phyloP scores from a whole-genome alignment of 305 asterid species.

The Solanum chacoense region DNA sequence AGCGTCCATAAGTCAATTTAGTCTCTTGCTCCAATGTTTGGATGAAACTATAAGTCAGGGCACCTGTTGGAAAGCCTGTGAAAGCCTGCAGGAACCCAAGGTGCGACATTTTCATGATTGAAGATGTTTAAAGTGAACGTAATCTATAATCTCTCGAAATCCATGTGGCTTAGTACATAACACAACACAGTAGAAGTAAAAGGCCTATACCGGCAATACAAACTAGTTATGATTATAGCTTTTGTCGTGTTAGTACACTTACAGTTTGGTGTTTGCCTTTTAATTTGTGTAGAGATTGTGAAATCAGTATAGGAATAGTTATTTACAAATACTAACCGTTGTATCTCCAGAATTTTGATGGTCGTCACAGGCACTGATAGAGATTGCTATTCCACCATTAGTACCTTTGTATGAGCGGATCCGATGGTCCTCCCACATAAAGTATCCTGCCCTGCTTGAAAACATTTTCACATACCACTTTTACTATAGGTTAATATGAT shows the following conservation, averaged over 20 bases:
- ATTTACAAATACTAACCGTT: slow-evolving; percentile 29
- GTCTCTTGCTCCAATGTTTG: slow-evolving; percentile 40
- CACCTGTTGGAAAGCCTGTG: slow-evolving; percentile 52
- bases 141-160: not conserved
- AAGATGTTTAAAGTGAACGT: not conserved
- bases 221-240: not conserved
- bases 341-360: slow-evolving; percentile 77
- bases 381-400: slow-evolving; percentile 76
- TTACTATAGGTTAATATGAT: not conserved
- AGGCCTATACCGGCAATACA: not conserved
- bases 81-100: slow-evolving; percentile 40
- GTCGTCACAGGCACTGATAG: slow-evolving; percentile 82
- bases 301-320: not conserved
- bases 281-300: not conserved
- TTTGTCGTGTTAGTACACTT: not conserved
- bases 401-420: slow-evolving; percentile 42
- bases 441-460: slow-evolving; percentile 48
- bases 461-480: not conserved
- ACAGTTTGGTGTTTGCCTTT: not conserved
- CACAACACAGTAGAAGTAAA: not conserved
- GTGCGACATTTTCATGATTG: not conserved
- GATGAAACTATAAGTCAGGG: slow-evolving; percentile 60
- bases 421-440: slow-evolving; percentile 68
- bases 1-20: slow-evolving; percentile 42
- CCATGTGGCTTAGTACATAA: not conserved